A percentile compares a stretch with the other conserved stretches of the same genome.
phyloP scores from a whole-genome alignment of 192 early-diverging fungal genomes.

The Chytriomyces sp. region DNA sequence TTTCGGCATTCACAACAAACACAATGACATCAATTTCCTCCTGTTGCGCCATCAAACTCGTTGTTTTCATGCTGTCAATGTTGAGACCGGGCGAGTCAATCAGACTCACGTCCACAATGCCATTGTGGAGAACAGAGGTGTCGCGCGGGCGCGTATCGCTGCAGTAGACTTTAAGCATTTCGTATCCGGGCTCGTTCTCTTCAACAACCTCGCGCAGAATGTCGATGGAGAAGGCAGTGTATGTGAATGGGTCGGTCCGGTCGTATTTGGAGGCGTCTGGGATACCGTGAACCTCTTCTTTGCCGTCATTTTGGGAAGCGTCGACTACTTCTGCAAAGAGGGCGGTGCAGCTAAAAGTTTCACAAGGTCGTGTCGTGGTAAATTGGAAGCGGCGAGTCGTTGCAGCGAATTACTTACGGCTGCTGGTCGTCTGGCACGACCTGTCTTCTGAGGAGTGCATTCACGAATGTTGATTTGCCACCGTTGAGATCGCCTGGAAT shows the following conservation, averaged over 20 bases:
- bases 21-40: conserved; percentile 99
- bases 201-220: conserved; percentile 84
- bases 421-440: conserved; percentile 96
- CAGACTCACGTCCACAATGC: conserved; percentile 91
- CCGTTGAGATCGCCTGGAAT: conserved; percentile 85
- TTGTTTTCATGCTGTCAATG: conserved; percentile 97
- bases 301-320: conserved; percentile 81
- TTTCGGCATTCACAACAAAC: conserved; percentile 98
- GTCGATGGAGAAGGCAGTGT: conserved; percentile 64
- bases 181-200: conserved; percentile 76
- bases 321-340: conserved; percentile 96
- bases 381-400: too few species aligned
- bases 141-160: conserved; percentile 54
- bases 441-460: conserved; percentile 86
- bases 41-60: conserved; percentile 93
- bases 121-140: conserved; percentile 83
- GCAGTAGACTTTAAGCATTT: conserved; percentile 93
- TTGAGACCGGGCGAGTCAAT: conserved; percentile 99
- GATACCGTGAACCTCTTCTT: conserved; percentile 94
- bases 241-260: conserved; percentile 72
- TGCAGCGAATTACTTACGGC: too few species aligned
- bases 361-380: too few species aligned
- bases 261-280: conserved; percentile 68
- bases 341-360: conserved; percentile 92
- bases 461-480: conserved; percentile 97